Evolutionary conservation across 805 yeast genomes (phyloP), one percentile per base, ranked within the genome.

Genomic region (Lachancea fermentati): DNA sequence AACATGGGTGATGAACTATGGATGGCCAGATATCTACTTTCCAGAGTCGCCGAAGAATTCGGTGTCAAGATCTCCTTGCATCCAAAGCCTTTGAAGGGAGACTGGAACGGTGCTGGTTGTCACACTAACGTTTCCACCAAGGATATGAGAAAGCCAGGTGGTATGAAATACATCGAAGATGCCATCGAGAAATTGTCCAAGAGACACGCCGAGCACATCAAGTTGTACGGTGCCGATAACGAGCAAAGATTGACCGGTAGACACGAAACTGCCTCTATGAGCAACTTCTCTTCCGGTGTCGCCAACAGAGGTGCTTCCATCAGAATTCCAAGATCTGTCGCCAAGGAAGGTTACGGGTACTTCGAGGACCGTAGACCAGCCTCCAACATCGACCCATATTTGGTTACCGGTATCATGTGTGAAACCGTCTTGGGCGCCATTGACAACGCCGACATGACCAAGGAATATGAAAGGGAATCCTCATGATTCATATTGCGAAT

Each of bases 71-170:
- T 93, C 57, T 87, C 97, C 34, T 82, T 89, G 83, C 98, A 93
- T 80, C 98, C 98, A 71, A 93, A 93, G 79, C 97, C 98, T 56
- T 78, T 93, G 68, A 78, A 82, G 75, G 97, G 97, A 58, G 97
- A 91, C 73, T 93, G 97, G 97, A 93, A 93, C 68, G 98, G 98
- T 75, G 97, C 98, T 67, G 98, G 98, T 61, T 91, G 97, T 77
- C 98, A 93, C 73, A 93, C 98, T 67, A 93, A 93, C 68, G 97
- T 93, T 47, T 88, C 97, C 36, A 93, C 98, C 58, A 77, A 75
- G 67, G 63, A 62, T 37, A 93, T 91, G 97, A 88, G 98, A 77
- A 66, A 63, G 28, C 85, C 86, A 65, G 98, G 98, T 68, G 98
- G 98, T 66, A 86, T 93, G 88, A 85, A 85, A 69, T 73, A 68